Evolutionary conservation across 1,284 basidiomycete genomes (phyloP).

Genomic region (Peniophora sp.): DNA sequence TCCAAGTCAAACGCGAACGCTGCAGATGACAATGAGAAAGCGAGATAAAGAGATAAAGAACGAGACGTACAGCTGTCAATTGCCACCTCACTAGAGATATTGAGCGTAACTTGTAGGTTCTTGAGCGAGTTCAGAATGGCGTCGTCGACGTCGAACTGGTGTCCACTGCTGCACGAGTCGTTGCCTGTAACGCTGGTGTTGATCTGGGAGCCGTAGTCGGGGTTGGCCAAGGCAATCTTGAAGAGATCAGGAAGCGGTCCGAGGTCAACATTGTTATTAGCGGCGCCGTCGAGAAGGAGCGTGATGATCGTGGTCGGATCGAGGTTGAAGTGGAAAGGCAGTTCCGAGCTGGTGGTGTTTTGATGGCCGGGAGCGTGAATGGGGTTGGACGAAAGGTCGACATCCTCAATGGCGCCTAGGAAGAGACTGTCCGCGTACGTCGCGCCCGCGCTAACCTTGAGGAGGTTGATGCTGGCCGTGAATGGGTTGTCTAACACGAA

Average conservation of each 20-base stretch:
- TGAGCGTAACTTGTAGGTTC: slow-evolving; percentile 49
- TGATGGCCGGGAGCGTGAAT: slow-evolving; percentile 57
- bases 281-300: slow-evolving; percentile 46
- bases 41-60: neutral
- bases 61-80: slow-evolving; percentile 50
- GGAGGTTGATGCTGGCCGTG: slow-evolving; percentile 66
- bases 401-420: slow-evolving; percentile 50
- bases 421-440: slow-evolving; percentile 40
- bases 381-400: slow-evolving; percentile 44
- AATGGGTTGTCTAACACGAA: slow-evolving; percentile 68
- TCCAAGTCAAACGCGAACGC: slow-evolving; percentile 46
- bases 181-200: slow-evolving; percentile 44
- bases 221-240: slow-evolving; percentile 47
- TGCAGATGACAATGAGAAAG: slow-evolving; percentile 13
- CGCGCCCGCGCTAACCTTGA: slow-evolving; percentile 50
- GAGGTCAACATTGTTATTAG: slow-evolving; percentile 49
- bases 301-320: slow-evolving; percentile 57
- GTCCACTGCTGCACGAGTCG: slow-evolving; percentile 40
- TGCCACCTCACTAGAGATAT: slow-evolving; percentile 39
- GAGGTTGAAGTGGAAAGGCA: slow-evolving; percentile 62
- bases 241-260: slow-evolving; percentile 59
- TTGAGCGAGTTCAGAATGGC: slow-evolving; percentile 60
- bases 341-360: slow-evolving; percentile 47
- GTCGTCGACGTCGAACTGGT: slow-evolving; percentile 52
- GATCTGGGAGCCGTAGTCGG: slow-evolving; percentile 46